A percentile compares a stretch with the other conserved stretches of the same genome.
Conservation (phyloP, 805 yeast species). For the Candida verbasci region DNA sequence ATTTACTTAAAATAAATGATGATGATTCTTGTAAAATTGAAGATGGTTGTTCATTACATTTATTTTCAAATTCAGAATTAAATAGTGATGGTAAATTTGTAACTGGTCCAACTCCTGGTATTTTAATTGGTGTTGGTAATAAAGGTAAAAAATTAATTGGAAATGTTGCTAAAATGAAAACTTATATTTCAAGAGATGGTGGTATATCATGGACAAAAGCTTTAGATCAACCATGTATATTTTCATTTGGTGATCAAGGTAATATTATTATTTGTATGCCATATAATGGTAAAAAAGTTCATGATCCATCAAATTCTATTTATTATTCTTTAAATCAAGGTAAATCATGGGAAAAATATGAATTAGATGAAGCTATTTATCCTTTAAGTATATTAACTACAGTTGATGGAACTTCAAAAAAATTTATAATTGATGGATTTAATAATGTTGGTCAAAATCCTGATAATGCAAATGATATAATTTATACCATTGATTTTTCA, state of each 20-base stretch:
- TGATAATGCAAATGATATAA: constrained; percentile 13
- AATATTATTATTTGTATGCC: constrained; percentile 66
- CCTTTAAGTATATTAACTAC: constrained; percentile 51
- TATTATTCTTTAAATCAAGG: constrained; percentile 73
- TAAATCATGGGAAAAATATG: constrained; percentile 49
- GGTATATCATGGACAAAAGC: constrained; percentile 68
- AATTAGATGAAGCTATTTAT: constrained; percentile 40
- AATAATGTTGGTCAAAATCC: constrained; percentile 9
- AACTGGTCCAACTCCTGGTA: constrained; percentile 55
- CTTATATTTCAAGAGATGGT: constrained; percentile 72
- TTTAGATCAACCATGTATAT: constrained; percentile 47
- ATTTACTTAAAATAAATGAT: constrained; percentile 32
- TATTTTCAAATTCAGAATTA: constrained; percentile 26
- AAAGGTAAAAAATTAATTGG: constrained; percentile 22
- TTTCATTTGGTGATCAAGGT: constrained; percentile 74
- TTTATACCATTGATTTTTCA: constrained; percentile 51
- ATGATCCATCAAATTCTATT: constrained; percentile 21
- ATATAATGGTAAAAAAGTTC: constrained; percentile 14
- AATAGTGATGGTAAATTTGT: constrained; percentile 40
- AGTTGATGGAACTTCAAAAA: constrained; percentile 65
- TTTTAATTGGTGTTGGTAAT: constrained; percentile 26
- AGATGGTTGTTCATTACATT: constrained; percentile 48
- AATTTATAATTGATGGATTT: constrained; percentile 49
- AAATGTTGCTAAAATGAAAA: constrained; percentile 19
- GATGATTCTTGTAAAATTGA: constrained; percentile 38